A percentile compares a stretch with the other conserved stretches of the same genome.
These are phyloP conservation scores for Penicillium coprophilum DNA, from an alignment of 495 filamentous ascomycete genomes.

Conservation along the genomic window DNA sequence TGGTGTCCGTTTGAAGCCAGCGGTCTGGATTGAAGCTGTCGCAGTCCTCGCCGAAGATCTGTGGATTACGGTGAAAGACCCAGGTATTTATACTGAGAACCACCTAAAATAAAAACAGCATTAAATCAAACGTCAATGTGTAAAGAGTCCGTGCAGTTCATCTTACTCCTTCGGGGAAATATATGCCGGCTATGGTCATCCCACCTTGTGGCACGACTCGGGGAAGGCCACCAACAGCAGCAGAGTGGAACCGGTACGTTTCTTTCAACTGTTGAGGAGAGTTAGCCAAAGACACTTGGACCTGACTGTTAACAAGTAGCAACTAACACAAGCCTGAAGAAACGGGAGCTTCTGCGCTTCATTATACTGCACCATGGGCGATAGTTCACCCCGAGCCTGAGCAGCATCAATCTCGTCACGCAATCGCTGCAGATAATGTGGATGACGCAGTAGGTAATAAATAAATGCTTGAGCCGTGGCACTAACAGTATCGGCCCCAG, in stretches of 20 bases:
- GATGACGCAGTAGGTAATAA: no score
- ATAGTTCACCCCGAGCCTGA: conserved; percentile 24
- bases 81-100: conserved; percentile 47
- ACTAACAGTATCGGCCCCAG: no score
- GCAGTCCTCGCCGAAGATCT: conserved; percentile 46
- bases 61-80: conserved; percentile 43
- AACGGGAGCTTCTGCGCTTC: conserved; percentile 34
- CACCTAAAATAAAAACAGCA: conserved; percentile 20
- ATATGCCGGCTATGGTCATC: conserved; percentile 30
- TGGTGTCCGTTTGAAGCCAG: conserved; percentile 38
- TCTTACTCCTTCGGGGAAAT: conserved; percentile 40
- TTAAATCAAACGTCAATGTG: neutral
- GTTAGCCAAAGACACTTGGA: neutral
- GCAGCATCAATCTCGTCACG: conserved; percentile 41
- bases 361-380: conserved; percentile 24
- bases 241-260: conserved; percentile 47
- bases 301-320: no score
- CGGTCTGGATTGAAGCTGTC: conserved; percentile 47
- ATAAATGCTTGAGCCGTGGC: no score
- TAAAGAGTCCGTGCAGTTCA: neutral
- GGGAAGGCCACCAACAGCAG: conserved; percentile 27
- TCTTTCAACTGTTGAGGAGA: conserved; percentile 46
- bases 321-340: conserved; percentile 39
- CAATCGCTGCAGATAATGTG: no score
- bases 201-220: conserved; percentile 33